phyloP scores from a whole-genome alignment of 2,329 filamentous ascomycete species.

The Zasmidium angulare region DNA sequence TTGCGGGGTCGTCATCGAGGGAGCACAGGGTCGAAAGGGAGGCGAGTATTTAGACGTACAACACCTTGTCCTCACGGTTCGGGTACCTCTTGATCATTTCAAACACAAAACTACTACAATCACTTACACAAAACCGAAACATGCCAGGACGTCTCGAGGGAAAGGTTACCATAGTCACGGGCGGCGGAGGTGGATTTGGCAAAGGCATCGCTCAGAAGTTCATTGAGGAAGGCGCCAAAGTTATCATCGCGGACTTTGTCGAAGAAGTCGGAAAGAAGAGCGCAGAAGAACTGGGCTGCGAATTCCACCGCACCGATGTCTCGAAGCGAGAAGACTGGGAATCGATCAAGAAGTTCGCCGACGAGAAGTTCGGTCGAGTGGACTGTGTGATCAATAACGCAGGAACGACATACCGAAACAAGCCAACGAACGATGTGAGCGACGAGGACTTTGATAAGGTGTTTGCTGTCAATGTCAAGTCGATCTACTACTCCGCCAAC shows the following conservation, averaged over 20 bases:
- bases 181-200: conserved; percentile 64
- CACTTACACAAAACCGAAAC: background rate
- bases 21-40: background rate
- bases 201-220: conserved; percentile 62
- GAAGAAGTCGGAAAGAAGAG: conserved; percentile 52
- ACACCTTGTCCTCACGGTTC: background rate
- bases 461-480: conserved; percentile 69
- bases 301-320: conserved; percentile 54
- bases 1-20: conserved; percentile 5
- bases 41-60: background rate
- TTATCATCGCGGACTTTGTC: conserved; percentile 64
- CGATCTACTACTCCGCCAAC: conserved; percentile 61
- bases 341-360: conserved; percentile 45
- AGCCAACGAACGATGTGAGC: conserved; percentile 63
- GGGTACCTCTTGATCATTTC: background rate
- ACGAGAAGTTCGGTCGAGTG: conserved; percentile 52
- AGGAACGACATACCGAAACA: conserved; percentile 59
- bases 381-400: conserved; percentile 64
- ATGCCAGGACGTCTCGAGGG: conserved; percentile 24
- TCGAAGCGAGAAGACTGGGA: conserved; percentile 57
- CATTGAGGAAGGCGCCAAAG: conserved; percentile 58
- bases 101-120: background rate
- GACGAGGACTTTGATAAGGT: conserved; percentile 66
- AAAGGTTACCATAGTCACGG: conserved; percentile 52
- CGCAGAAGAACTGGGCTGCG: conserved; percentile 47